phyloP scores from a whole-genome alignment of 176 grass and related monocot genomes.

The Paspalum notatum region DNA sequence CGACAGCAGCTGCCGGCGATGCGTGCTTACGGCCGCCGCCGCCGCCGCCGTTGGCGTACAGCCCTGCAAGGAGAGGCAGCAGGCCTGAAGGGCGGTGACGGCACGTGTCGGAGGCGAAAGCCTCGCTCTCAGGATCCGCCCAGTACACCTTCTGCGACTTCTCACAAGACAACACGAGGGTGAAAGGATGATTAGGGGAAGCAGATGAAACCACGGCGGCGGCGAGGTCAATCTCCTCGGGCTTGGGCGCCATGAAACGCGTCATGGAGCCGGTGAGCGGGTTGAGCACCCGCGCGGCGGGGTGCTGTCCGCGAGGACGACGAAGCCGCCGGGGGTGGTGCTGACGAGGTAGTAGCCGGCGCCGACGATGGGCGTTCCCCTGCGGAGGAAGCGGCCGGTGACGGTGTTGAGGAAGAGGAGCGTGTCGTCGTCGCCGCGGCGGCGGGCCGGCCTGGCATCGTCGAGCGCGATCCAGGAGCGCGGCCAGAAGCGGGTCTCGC shows the following conservation, averaged over 20 bases:
- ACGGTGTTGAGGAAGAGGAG: slow-evolving; percentile 29
- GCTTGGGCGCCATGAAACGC: neutral
- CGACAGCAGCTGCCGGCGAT: too few species aligned
- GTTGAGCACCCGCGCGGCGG: neutral
- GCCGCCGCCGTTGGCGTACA: too few species aligned
- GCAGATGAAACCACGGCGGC: neutral
- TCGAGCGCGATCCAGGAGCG: slow-evolving; percentile 12
- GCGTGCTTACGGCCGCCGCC: too few species aligned
- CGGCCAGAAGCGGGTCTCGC: neutral
- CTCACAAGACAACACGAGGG: neutral
- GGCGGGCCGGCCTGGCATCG: neutral
- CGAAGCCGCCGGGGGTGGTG: neutral
- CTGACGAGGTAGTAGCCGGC: neutral
- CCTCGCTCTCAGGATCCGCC: too few species aligned
- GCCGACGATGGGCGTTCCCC: neutral
- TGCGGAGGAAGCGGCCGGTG: neutral
- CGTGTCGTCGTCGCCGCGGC: neutral
- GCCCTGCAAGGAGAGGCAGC: too few species aligned
- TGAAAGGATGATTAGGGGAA: too few species aligned
- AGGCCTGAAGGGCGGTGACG: too few species aligned
- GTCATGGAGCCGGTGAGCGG: neutral
- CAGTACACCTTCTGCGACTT: neutral
- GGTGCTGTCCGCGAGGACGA: neutral
- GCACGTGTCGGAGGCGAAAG: neutral
- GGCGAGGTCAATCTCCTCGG: neutral